Percentiles rank a stretch among this genome's conserved stretches.
phyloP scores from a whole-genome alignment of 345 rosid genomes.

The Abelmoschus esculentus region DNA sequence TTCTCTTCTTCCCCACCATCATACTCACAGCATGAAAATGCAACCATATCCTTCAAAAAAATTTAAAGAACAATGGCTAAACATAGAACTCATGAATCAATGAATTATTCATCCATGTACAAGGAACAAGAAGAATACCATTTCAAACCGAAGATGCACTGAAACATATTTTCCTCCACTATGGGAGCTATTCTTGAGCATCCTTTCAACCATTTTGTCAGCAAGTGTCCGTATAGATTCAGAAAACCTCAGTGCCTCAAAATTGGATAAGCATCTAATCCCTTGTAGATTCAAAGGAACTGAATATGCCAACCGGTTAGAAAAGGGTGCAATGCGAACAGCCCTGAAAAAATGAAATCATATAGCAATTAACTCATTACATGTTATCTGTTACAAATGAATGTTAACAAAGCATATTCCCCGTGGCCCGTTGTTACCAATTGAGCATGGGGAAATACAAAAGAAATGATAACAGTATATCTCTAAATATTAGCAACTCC shows the following conservation, averaged over 20 bases:
- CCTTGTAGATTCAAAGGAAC: constrained; percentile 74
- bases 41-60: constrained; percentile 82
- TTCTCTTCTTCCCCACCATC: constrained; percentile 89
- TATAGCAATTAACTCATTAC: background rate
- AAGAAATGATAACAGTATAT: background rate
- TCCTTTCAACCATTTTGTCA: constrained; percentile 82
- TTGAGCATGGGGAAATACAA: background rate
- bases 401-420: background rate
- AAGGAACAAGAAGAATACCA: constrained; percentile 33
- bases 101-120: background rate
- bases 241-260: constrained; percentile 75
- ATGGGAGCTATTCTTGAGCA: constrained; percentile 55
- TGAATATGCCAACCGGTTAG: constrained; percentile 83
- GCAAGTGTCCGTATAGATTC: constrained; percentile 78
- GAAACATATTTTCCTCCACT: constrained; percentile 78
- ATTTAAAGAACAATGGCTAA: background rate
- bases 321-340: constrained; percentile 97
- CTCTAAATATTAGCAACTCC: background rate
- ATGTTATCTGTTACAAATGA: background rate
- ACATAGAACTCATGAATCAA: background rate
- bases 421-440: background rate
- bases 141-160: constrained; percentile 95
- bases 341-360: constrained; percentile 47
- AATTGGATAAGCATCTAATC: constrained; percentile 81
- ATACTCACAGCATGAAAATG: constrained; percentile 98